Evolutionary conservation across 208 protist species (phyloP).

Genomic region (Trichomonas vaginalis): DNA sequence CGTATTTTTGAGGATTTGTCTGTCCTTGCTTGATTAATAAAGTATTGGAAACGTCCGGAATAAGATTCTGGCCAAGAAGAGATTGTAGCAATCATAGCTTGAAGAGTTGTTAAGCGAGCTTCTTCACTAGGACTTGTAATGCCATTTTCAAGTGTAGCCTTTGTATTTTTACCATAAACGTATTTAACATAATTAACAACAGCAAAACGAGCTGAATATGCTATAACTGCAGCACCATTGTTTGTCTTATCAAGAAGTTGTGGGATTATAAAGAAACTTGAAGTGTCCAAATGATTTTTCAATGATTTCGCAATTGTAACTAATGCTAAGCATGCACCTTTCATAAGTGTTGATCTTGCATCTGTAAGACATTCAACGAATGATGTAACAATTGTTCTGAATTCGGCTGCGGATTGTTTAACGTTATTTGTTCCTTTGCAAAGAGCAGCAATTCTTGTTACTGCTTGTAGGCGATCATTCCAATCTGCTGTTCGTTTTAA

Average conservation of each 20-base stretch:
- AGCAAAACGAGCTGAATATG: not conserved
- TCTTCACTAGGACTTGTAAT: not conserved
- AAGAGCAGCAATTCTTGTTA: not conserved
- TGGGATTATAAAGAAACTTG: not conserved
- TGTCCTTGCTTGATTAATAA: not conserved
- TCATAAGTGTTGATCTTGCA: not conserved
- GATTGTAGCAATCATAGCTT: not conserved
- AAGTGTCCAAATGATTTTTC: not conserved
- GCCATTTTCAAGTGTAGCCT: not conserved
- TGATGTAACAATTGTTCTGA: not conserved
- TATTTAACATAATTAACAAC: not conserved
- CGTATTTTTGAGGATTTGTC: not conserved
- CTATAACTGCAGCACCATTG: not conserved
- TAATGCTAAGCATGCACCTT: not conserved
- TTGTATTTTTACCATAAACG: not conserved
- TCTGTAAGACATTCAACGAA: not conserved
- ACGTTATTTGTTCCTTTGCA: not conserved
- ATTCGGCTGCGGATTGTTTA: not conserved
- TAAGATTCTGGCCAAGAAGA: not conserved
- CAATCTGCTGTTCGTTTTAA: not conserved
- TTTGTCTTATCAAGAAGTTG: not conserved
- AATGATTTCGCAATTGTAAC: not conserved
- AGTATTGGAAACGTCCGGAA: not conserved
- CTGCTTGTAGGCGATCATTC: not conserved
- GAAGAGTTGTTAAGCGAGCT: not conserved